These are phyloP conservation scores for Fusarium falciforme DNA, from an alignment of 2,329 filamentous ascomycete genomes.

Conservation along the genomic window DNA sequence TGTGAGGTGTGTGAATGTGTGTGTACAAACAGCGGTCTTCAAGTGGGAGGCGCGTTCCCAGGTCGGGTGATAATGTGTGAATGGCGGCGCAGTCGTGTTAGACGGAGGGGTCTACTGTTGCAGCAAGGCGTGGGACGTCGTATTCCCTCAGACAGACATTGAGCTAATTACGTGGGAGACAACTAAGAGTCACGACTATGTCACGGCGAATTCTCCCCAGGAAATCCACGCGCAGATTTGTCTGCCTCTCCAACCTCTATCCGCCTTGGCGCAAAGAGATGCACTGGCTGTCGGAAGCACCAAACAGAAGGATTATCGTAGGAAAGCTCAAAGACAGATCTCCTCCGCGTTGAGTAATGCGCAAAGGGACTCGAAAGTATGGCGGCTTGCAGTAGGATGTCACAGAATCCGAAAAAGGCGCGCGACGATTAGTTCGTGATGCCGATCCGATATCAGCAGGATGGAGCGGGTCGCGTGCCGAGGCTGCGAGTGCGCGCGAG, in stretches of 20 bases:
- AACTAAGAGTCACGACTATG: slow-evolving; percentile 51
- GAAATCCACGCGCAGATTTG: slow-evolving; percentile 39
- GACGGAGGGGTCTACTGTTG: slow-evolving; percentile 45
- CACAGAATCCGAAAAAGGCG: background rate
- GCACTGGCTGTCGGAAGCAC: slow-evolving; percentile 13
- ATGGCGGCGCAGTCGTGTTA: slow-evolving; percentile 25
- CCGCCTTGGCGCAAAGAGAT: slow-evolving; percentile 31
- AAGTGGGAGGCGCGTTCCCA: slow-evolving; percentile 20
- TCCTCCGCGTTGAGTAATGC: background rate
- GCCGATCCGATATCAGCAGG: slow-evolving; percentile 19
- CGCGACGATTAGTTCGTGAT: slow-evolving; percentile 19
- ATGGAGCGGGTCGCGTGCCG: slow-evolving; percentile 29
- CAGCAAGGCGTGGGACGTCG: slow-evolving; percentile 39
- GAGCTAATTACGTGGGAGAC: slow-evolving; percentile 49
- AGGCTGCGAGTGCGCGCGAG: slow-evolving; percentile 8
- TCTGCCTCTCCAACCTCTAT: slow-evolving; percentile 38
- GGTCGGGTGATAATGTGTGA: slow-evolving; percentile 18
- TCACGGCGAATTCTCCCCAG: slow-evolving; percentile 42
- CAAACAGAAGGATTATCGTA: slow-evolving; percentile 1
- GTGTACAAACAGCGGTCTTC: slow-evolving; percentile 10
- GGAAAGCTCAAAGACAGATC: background rate
- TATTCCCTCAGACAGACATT: slow-evolving; percentile 45
- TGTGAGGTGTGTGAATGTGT: slow-evolving; percentile 20
- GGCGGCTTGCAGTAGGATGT: background rate
- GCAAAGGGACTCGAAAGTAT: background rate